A percentile compares a stretch with the other conserved stretches of the same genome.
Evolutionary conservation across 345 rosid species (phyloP).

Genomic region (Acer yangbiense): DNA sequence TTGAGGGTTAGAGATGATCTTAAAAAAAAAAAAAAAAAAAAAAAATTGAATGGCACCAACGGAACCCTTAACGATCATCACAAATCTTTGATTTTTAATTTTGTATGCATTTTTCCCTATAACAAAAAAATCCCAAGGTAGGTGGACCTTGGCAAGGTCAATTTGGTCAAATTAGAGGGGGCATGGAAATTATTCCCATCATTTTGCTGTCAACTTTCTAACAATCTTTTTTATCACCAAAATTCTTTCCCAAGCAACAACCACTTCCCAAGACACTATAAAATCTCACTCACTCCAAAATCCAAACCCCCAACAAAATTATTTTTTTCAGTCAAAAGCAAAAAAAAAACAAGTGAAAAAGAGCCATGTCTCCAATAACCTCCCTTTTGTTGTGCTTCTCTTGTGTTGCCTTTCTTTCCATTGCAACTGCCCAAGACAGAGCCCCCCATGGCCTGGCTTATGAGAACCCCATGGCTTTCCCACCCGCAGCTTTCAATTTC

Average conservation of each 20-base stretch:
- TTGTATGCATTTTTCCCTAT: background rate
- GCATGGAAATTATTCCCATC: conserved; percentile 35
- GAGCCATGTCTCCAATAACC: conserved; percentile 39
- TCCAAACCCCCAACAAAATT: conserved; percentile 9
- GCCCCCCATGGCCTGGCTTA: conserved; percentile 86
- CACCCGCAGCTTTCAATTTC: conserved; percentile 83
- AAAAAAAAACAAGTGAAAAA: conserved; percentile 15
- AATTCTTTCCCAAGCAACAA: conserved; percentile 57
- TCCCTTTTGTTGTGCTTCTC: conserved; percentile 41
- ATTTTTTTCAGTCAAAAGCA: conserved; percentile 11
- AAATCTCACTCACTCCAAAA: conserved; percentile 24
- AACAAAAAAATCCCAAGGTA: background rate
- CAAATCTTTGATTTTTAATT: background rate
- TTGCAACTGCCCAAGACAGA: conserved; percentile 60
- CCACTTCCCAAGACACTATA: conserved; percentile 50
- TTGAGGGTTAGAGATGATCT: too few relatives aligned
- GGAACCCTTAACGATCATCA: background rate
- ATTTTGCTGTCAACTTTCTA: conserved; percentile 51
- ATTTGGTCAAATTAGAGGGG: background rate
- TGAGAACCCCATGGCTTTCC: conserved; percentile 68
- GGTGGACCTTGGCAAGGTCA: conserved; percentile 2
- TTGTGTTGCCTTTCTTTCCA: conserved; percentile 34
- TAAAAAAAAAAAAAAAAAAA: too few relatives aligned
- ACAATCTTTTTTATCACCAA: conserved; percentile 27
- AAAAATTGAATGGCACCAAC: too few relatives aligned